Base-by-base conservation (phyloP, 139 green algal species). In the Chlorella sp. region DNA sequence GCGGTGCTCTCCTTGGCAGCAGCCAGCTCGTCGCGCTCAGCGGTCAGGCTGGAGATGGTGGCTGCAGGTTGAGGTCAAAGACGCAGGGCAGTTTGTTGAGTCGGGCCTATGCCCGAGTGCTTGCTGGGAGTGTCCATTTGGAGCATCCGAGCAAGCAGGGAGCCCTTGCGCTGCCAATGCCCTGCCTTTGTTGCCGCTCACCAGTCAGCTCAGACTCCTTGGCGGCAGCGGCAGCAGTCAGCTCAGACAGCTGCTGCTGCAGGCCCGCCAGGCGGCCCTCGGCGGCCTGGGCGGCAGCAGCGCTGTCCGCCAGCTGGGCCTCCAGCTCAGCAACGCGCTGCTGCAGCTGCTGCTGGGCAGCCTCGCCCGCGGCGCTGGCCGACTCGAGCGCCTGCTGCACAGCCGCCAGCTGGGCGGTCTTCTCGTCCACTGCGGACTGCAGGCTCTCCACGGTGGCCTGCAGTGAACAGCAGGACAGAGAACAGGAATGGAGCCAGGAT, bases 391-490 rank as follows among this genome's bases (percentile, higher is more conserved):
- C 17, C 5, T 17, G 41, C 56, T 86, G 58, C 30, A 73, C 19
- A 4, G 17, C 46, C 41, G 82, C 82, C 82, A 86, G 46, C 64
- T 70, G 73, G 7, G 58, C 64, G 56, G 43, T 40, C 76, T 88
- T 88, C 19, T n/a, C 76, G 34, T 64, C 56, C 28, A 84, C 38
- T 0, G 38, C n/a, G 5, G 22, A 28, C 54, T 83, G 65, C 79
- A 76, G 64, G 32, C 58, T 8, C 28, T 44, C 44, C 22, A 65
- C 7, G n/a, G 43, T 40, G 9, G 65, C 65, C 65, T 84, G 64
- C 64, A 51, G 9, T n/a, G n/a, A n/a, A n/a, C n/a, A n/a, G n/a
- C n/a, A n/a, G n/a, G n/a, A n/a, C n/a, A n/a, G n/a, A n/a, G n/a
- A n/a, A n/a, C n/a, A n/a, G n/a, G n/a, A n/a, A n/a, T n/a, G n/a